A percentile compares a stretch with the other conserved stretches of the same genome.
Conservation (phyloP, 2,329 filamentous ascomycete genomes). For the Alternaria gansuensis region DNA sequence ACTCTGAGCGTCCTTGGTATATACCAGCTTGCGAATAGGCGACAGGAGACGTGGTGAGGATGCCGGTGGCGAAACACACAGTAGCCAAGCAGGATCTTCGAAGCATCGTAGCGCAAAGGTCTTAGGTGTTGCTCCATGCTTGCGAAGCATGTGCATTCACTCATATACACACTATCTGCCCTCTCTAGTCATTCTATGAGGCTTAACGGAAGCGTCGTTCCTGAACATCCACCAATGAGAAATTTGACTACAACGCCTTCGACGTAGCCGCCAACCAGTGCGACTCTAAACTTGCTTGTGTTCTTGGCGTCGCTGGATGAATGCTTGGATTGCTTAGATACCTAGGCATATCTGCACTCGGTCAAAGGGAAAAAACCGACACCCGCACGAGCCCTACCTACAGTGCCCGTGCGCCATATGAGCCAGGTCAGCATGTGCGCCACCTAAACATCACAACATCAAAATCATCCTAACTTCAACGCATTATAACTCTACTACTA, state of each 20-base stretch:
- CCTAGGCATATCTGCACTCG: background rate
- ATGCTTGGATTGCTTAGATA: background rate
- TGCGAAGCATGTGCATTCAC: slow-evolving; percentile 1
- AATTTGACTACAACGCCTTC: background rate
- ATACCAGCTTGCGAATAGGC: slow-evolving; percentile 38
- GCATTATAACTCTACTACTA: too few relatives aligned
- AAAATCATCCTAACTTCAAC: too few relatives aligned
- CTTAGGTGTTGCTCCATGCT: background rate
- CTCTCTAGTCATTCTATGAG: slow-evolving; percentile 1
- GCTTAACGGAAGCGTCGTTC: background rate
- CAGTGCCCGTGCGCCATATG: too few relatives aligned
- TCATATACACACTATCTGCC: slow-evolving; percentile 3
- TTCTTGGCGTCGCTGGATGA: background rate
- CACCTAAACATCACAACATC: too few relatives aligned
- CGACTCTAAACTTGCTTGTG: background rate
- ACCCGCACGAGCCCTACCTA: too few relatives aligned
- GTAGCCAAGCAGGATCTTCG: background rate
- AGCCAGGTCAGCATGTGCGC: too few relatives aligned
- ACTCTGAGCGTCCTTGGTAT: slow-evolving; percentile 40
- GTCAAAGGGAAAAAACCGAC: too few relatives aligned
- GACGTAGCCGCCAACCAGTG: background rate
- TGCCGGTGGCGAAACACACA: background rate
- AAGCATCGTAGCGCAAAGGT: slow-evolving; percentile 13
- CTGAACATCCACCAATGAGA: slow-evolving; percentile 9
- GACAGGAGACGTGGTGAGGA: slow-evolving; percentile 18